A percentile compares a stretch with the other conserved stretches of the same genome.
Conservation (phyloP, 495 filamentous ascomycete genomes). For the Tuber microsphaerosporum region DNA sequence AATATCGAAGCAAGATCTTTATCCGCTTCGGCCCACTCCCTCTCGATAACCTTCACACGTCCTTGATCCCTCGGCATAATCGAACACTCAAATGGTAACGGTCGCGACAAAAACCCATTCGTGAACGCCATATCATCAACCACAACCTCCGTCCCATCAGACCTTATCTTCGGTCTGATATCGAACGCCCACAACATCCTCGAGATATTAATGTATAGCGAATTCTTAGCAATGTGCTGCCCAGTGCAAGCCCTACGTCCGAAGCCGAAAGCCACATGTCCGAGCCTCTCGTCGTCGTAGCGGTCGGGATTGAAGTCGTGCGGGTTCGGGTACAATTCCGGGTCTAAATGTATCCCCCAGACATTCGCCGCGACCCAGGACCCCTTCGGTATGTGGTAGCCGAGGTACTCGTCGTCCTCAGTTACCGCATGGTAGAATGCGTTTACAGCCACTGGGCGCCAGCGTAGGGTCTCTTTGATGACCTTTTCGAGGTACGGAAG, state of each 20-base stretch:
- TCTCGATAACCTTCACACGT: constrained; percentile 12
- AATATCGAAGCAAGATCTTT: background rate
- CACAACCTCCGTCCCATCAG: constrained; percentile 18
- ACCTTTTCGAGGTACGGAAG: constrained; percentile 49
- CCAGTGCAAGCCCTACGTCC: constrained; percentile 57
- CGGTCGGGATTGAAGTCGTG: constrained; percentile 54
- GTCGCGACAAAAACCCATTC: too few species aligned
- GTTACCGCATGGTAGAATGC: constrained; percentile 46
- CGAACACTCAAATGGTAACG: constrained; percentile 11
- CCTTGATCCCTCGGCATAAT: constrained; percentile 11
- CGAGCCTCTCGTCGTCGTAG: constrained; percentile 44
- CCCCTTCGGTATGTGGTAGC: constrained; percentile 49
- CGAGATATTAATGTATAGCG: constrained; percentile 49
- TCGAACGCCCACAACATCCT: constrained; percentile 54
- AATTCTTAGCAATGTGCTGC: constrained; percentile 54
- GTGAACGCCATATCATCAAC: too few species aligned
- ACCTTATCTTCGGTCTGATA: constrained; percentile 45
- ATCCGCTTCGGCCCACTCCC: constrained; percentile 16
- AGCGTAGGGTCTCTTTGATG: constrained; percentile 50
- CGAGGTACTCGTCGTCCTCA: constrained; percentile 49
- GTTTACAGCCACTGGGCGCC: constrained; percentile 45
- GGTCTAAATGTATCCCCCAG: constrained; percentile 7
- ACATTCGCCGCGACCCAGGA: constrained; percentile 44
- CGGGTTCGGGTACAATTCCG: constrained; percentile 49
- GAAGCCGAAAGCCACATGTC: constrained; percentile 49